Evolutionary conservation across 495 filamentous ascomycete genomes (phyloP).

Genomic region (Annulohypoxylon moriforme): DNA sequence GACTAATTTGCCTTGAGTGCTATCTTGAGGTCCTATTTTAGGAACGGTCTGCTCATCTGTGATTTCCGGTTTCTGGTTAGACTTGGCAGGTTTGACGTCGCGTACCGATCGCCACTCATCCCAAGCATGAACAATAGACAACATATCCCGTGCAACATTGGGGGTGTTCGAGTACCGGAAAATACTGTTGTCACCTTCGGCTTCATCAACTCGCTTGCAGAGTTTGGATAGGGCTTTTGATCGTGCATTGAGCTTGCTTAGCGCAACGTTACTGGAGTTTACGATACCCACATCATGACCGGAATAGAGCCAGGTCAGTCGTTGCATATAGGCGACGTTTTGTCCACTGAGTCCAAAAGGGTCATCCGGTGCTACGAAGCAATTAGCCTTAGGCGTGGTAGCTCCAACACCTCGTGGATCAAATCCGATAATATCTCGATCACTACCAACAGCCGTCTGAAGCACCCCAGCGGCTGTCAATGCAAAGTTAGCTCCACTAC

Average conservation of each 20-base stretch:
- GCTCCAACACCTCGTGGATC: constrained; percentile 52
- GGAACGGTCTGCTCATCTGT: constrained; percentile 1
- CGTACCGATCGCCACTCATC: constrained; percentile 46
- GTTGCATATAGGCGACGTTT: constrained; percentile 44
- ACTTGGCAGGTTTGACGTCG: constrained; percentile 15
- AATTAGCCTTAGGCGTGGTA: constrained; percentile 49
- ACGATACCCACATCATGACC: constrained; percentile 47
- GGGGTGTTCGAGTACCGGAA: constrained; percentile 47
- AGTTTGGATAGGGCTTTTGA: constrained; percentile 48
- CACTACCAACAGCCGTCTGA: constrained; percentile 55
- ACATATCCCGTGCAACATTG: constrained; percentile 49
- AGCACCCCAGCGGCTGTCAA: constrained; percentile 52
- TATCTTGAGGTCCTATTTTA: constrained; percentile 14
- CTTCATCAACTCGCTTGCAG: constrained; percentile 50
- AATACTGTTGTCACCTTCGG: constrained; percentile 46
- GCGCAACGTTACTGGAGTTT: constrained; percentile 52
- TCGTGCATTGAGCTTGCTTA: constrained; percentile 47
- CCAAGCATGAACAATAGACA: constrained; percentile 51
- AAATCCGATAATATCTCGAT: constrained; percentile 51
- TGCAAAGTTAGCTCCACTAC: constrained; percentile 57
- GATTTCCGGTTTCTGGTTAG: constrained; percentile 13
- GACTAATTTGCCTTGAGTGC: constrained; percentile 56
- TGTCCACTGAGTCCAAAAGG: constrained; percentile 33
- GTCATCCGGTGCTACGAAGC: constrained; percentile 44
- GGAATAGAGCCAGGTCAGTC: constrained; percentile 28